Conservation (phyloP, 306 rosid genomes). For the Astragalus membranaceus region DNA sequence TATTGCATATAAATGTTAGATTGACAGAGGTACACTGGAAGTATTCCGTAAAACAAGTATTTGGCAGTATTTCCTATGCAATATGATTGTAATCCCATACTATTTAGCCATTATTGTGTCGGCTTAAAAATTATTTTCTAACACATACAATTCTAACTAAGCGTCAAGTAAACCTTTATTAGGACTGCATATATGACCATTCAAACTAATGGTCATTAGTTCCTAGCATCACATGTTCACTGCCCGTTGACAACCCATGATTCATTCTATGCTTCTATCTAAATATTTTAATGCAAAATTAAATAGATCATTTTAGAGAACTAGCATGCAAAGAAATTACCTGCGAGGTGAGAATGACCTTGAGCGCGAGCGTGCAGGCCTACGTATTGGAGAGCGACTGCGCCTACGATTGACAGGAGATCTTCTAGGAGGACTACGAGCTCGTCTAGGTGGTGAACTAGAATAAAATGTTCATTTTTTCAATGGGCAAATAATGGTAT, state of each 20-base stretch:
- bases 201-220: neutral
- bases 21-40: neutral
- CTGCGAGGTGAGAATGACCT: constrained; percentile 91
- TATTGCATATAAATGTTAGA: neutral
- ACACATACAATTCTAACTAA: neutral
- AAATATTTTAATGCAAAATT: neutral
- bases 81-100: neutral
- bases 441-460: constrained; percentile 81
- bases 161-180: neutral
- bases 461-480: constrained; percentile 11
- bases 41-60: constrained; percentile 1
- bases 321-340: constrained; percentile 31
- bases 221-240: neutral
- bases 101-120: neutral
- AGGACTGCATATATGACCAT: neutral
- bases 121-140: neutral
- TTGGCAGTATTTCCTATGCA: neutral
- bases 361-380: constrained; percentile 78
- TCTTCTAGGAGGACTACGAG: constrained; percentile 96
- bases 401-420: constrained; percentile 83
- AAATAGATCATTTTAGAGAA: neutral
- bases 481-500: constrained; percentile 6
- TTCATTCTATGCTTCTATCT: neutral
- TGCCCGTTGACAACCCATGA: neutral
- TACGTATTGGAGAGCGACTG: constrained; percentile 83